Evolutionary conservation across 345 rosid species (phyloP), one percentile per base, ranked within the genome.

Genomic region (Eucalyptus tenuipes): DNA sequence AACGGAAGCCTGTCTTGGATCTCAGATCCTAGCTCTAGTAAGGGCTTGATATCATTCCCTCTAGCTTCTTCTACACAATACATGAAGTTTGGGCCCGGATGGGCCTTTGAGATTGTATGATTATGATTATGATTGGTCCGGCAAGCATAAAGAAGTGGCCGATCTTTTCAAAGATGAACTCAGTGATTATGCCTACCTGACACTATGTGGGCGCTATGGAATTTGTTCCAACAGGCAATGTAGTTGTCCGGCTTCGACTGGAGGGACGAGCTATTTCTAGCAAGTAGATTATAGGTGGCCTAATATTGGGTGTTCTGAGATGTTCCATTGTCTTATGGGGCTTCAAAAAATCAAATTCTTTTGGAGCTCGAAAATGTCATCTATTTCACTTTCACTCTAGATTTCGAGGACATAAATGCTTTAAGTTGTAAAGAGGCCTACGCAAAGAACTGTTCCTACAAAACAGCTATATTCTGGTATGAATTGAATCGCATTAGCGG

Each of bases 61-160:
- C 17, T 29, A 45, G n/a, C 86, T 6, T 53, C 86, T 24, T 87
- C 87, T 29, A n/a, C 86, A 13, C 87, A 68, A 31, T 88, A 81
- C 88, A 50, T 75, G 88, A 71, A n/a, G n/a, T n/a, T 55, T 91
- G 55, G 89, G 75, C 24, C 10, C 87, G 3, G 90, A 91, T 87
- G 92, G 94, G 12, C 90, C 89, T 84, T 89, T 92, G 29, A 88
- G 55, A 66, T 87, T 87, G 49, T 87, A 91, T 31, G 88, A 85
- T 2, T 59, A 91, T 31, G 88, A 85, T 2, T 59, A 25, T 27
- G 31, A 5, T 59, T 10, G 14, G n/a, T 10, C 10, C 13, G 3
- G 3, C 17, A n/a, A 24, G 8, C 82, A 89, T 90, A 49, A 33
- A 68, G 85, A 16, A 57, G 49, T 53, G 85, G 89, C 45, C 1